Conservation (phyloP, 2,329 filamentous ascomycete species). For the Chaetomiaceae sp. region DNA sequence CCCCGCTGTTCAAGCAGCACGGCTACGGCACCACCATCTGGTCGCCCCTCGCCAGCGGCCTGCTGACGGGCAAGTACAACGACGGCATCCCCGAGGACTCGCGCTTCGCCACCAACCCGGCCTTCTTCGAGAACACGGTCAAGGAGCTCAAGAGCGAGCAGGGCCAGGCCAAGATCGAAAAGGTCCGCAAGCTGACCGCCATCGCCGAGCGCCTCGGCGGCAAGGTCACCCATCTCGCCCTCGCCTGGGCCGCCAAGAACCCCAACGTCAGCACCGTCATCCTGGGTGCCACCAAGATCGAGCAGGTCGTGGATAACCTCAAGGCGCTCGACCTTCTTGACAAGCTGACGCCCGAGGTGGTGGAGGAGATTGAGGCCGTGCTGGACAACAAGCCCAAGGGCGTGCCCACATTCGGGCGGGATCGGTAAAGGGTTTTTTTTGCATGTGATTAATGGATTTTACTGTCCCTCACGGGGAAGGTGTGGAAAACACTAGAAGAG, state of each 20-base stretch:
- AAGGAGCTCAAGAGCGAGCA: conserved; percentile 48
- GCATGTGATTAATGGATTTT: too few species aligned
- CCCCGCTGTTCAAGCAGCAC: conserved; percentile 51
- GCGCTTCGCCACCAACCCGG: conserved; percentile 52
- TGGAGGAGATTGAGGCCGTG: conserved; percentile 51
- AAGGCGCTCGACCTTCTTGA: conserved; percentile 47
- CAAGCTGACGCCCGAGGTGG: conserved; percentile 53
- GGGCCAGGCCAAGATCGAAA: conserved; percentile 47
- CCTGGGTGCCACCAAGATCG: conserved; percentile 52
- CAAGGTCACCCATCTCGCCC: conserved; percentile 48
- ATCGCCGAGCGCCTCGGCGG: conserved; percentile 61
- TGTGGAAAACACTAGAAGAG: too few species aligned
- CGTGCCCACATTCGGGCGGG: conserved; percentile 21
- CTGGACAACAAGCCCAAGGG: conserved; percentile 30
- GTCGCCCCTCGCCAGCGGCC: conserved; percentile 50
- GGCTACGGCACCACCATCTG: conserved; percentile 52
- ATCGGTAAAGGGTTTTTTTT: conserved; percentile 2
- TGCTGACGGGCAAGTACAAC: conserved; percentile 61
- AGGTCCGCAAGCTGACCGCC: conserved; percentile 53
- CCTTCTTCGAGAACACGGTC: conserved; percentile 47
- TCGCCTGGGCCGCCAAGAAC: conserved; percentile 60
- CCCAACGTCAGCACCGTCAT: conserved; percentile 57
- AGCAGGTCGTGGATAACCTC: conserved; percentile 57
- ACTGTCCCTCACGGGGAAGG: too few species aligned
- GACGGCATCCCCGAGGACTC: conserved; percentile 57